phyloP scores from a whole-genome alignment of 345 rosid genomes.

The Erucastrum elatum region DNA sequence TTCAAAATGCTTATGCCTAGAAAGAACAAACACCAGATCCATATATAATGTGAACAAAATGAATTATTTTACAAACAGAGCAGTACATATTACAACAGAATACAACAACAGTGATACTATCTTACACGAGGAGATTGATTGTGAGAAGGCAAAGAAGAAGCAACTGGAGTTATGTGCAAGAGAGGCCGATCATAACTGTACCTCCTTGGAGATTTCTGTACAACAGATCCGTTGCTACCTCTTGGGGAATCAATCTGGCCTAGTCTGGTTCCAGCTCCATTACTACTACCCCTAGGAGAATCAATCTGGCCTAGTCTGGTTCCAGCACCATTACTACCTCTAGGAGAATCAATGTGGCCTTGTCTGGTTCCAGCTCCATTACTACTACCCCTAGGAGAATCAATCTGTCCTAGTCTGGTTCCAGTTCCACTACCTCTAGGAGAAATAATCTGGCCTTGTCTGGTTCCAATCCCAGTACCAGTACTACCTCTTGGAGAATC shows the following conservation, averaged over 20 bases:
- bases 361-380: slow-evolving; percentile 42
- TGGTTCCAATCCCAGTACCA: slow-evolving; percentile 32
- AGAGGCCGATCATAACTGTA: slow-evolving; percentile 55
- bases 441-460: slow-evolving; percentile 39
- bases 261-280: slow-evolving; percentile 42
- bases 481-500: slow-evolving; percentile 42
- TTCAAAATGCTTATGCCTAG: not conserved
- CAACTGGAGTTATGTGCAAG: slow-evolving; percentile 50
- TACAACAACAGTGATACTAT: slow-evolving; percentile 25
- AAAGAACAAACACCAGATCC: slow-evolving; percentile 1
- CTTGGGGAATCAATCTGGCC: slow-evolving; percentile 39
- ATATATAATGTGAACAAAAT: not conserved
- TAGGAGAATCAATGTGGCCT: slow-evolving; percentile 38
- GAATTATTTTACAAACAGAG: slow-evolving; percentile 20
- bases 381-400: slow-evolving; percentile 32
- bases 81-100: slow-evolving; percentile 17
- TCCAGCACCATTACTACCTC: not conserved
- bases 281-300: slow-evolving; percentile 28
- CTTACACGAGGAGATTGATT: slow-evolving; percentile 56
- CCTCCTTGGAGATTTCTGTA: slow-evolving; percentile 58
- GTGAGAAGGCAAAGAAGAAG: slow-evolving; percentile 61
- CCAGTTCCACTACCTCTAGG: slow-evolving; percentile 25
- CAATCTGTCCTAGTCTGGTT: slow-evolving; percentile 35
- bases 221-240: slow-evolving; percentile 39
- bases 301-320: slow-evolving; percentile 39